Conservation (phyloP, 2,329 filamentous ascomycete species). For the Botrytis aclada region DNA sequence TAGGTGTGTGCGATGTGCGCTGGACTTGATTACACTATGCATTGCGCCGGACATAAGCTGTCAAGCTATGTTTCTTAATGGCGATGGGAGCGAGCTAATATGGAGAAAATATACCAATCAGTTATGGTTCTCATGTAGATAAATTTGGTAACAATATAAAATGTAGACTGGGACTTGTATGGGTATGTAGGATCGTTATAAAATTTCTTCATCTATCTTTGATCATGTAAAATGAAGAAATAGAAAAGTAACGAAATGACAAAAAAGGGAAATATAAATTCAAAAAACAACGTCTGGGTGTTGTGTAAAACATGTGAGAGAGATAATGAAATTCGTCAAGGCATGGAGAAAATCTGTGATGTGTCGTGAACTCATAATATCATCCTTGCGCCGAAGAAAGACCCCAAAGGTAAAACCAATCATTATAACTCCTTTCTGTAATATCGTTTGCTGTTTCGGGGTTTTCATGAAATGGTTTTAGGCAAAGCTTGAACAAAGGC, state of each 20-base stretch:
- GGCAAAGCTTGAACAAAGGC: slow-evolving; percentile 19
- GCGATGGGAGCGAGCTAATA: slow-evolving; percentile 18
- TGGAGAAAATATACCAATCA: slow-evolving; percentile 28
- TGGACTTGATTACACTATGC: not conserved
- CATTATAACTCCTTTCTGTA: not conserved
- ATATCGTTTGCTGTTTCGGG: not conserved
- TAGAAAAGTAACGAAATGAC: not conserved
- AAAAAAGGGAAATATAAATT: not conserved
- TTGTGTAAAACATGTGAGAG: not conserved
- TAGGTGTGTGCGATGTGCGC: not conserved
- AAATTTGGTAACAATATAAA: slow-evolving; percentile 22
- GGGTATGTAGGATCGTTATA: slow-evolving; percentile 5
- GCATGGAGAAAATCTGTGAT: slow-evolving; percentile 19
- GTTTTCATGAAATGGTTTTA: not conserved
- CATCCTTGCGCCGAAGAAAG: slow-evolving; percentile 20
- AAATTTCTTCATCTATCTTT: slow-evolving; percentile 20
- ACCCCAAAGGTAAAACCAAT: slow-evolving; percentile 7
- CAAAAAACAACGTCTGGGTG: slow-evolving; percentile 11
- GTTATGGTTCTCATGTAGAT: slow-evolving; percentile 34
- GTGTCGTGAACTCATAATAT: slow-evolving; percentile 18
- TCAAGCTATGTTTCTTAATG: not conserved
- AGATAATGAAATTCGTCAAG: slow-evolving; percentile 14
- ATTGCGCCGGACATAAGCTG: not conserved
- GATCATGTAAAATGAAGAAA: slow-evolving; percentile 11
- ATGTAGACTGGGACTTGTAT: not conserved